phyloP scores from a whole-genome alignment of 345 rosid species.

The Eucalyptus curtisii region DNA sequence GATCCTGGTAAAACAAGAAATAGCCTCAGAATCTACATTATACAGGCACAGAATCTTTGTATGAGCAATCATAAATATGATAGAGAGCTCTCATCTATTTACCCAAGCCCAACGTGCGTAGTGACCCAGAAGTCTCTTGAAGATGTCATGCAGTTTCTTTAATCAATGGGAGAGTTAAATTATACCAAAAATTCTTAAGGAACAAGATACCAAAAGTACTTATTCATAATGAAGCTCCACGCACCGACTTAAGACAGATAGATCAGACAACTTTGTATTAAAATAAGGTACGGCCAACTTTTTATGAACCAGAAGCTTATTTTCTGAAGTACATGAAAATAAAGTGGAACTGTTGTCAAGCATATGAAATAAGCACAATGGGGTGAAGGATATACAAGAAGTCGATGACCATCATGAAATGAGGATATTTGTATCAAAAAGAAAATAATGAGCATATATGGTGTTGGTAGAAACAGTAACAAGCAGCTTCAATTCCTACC shows the following conservation, averaged over 20 bases:
- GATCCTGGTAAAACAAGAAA: neutral
- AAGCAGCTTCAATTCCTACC: neutral
- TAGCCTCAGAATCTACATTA: neutral
- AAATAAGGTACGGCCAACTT: neutral
- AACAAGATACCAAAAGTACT: neutral
- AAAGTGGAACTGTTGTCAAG: neutral
- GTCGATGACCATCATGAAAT: neutral
- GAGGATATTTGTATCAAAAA: neutral
- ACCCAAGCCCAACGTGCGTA: neutral
- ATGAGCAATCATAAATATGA: neutral
- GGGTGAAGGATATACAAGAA: neutral
- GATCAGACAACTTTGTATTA: neutral
- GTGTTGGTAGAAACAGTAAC: neutral
- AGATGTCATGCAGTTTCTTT: neutral
- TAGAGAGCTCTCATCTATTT: neutral
- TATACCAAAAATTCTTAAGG: neutral
- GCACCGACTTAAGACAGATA: neutral
- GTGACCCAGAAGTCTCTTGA: neutral
- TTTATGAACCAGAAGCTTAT: neutral
- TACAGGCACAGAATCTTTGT: neutral
- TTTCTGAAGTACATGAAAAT: neutral
- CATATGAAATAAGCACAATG: neutral
- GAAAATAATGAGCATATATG: neutral
- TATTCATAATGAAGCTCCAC: neutral
- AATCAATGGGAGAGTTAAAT: neutral